Evolutionary conservation across 345 rosid species (phyloP), one percentile per base, ranked within the genome.

Genomic region (Pistacia integerrima): DNA sequence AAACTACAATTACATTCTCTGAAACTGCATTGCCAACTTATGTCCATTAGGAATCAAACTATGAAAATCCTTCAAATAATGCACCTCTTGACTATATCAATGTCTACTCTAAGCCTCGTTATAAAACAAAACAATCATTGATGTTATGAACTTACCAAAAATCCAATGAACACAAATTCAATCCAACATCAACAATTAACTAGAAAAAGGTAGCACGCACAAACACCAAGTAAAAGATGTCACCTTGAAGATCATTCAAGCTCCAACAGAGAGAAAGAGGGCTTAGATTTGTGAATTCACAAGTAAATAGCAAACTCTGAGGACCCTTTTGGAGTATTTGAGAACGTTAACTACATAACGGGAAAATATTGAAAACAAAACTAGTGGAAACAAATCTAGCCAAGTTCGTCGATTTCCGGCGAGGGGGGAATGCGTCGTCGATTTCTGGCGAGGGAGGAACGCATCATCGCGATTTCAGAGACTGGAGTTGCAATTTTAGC

Each of bases 181-280:
- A 66, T 9, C n/a, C 30, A 66, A 3, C 35, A 65, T 65, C 30
- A 65, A 41, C 25, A 17, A 11, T 11, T 52, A n/a, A 41, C 52
- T 11, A 44, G 25, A 41, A 54, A 14, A 14, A 54, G 57, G 4
- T 3, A 22, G 12, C 13, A 20, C 28, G 11, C 18, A 62, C 4
- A 30, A 30, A 30, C 20, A 4, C 18, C 41, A 67, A 48, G 63
- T 38, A 14, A 58, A 71, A 80, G 82, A 67, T 59, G 63, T 74
- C 79, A 87, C 82, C 85, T 85, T 79, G 36, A 36, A 55, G 73
- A 78, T 80, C 61, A 75, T 20, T 46, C 3, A n/a, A 73, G 61
- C 30, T 78, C 69, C 72, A 63, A 28, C 25, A 16, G 58, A 74
- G 58, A 58, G 52, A 69, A 58, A 58, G 74, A 73, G 59, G 36